A percentile compares a stretch with the other conserved stretches of the same genome.
Conservation (phyloP, 2,329 filamentous ascomycete species). For the Phialocephala sp. region DNA sequence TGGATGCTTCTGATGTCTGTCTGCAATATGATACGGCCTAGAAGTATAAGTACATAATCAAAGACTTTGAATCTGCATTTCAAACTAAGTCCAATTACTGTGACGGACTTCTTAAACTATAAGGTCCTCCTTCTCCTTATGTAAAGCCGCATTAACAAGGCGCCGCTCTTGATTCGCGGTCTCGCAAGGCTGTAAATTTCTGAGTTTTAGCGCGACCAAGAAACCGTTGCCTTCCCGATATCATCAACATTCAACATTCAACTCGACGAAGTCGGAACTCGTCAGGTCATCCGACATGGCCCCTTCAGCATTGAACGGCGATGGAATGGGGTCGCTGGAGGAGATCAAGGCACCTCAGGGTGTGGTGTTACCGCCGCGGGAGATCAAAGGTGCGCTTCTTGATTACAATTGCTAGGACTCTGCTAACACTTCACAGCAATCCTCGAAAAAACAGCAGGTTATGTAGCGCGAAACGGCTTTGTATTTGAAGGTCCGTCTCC, state of each 20-base stretch:
- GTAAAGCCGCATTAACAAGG: not conserved
- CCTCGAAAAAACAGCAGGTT: slow-evolving; percentile 94
- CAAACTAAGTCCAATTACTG: not conserved
- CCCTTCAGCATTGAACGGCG: slow-evolving; percentile 52
- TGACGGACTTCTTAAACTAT: no score
- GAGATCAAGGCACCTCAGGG: slow-evolving; percentile 80
- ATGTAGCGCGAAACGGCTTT: slow-evolving; percentile 73
- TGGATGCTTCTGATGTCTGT: slow-evolving; percentile 14
- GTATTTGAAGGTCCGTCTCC: slow-evolving; percentile 60
- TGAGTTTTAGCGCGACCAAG: slow-evolving; percentile 12
- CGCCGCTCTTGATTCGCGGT: not conserved
- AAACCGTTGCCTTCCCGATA: not conserved
- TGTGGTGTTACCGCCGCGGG: slow-evolving; percentile 81
- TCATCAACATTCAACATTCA: not conserved
- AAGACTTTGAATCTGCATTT: not conserved
- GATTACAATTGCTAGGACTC: slow-evolving; percentile 42
- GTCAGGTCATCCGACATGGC: slow-evolving; percentile 36
- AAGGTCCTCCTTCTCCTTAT: no score
- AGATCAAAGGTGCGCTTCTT: slow-evolving; percentile 67
- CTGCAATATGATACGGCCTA: not conserved
- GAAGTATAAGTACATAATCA: not conserved
- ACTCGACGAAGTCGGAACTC: slow-evolving; percentile 7
- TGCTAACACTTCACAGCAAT: slow-evolving; percentile 53
- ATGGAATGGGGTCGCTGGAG: slow-evolving; percentile 60
- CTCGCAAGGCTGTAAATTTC: slow-evolving; percentile 27